Conservation (phyloP, 2,329 filamentous ascomycete genomes). For the Neonectria punicea region DNA sequence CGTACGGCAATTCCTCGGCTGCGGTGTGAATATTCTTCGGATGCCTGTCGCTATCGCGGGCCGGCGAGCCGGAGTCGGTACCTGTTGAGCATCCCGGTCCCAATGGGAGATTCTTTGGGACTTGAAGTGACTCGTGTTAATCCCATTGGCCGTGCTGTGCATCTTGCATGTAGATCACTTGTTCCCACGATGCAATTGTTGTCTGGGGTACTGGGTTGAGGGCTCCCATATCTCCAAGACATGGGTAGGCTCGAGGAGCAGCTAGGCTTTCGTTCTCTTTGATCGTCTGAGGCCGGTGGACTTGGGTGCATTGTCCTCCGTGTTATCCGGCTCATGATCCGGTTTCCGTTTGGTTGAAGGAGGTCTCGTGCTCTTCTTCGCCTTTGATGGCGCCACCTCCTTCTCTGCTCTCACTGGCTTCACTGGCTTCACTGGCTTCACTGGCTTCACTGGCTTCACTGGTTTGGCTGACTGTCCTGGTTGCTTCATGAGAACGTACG, state of each 20-base stretch:
- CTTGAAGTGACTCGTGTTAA: conserved; percentile 2
- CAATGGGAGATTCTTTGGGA: conserved; percentile 9
- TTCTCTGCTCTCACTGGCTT: conserved; percentile 1
- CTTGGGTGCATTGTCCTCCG: conserved; percentile 28
- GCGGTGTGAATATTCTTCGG: conserved; percentile 39
- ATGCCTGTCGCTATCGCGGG: conserved; percentile 36
- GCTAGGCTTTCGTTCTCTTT: conserved; percentile 37
- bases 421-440: background rate
- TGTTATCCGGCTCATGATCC: conserved; percentile 11
- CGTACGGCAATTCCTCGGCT: conserved; percentile 40
- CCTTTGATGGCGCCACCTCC: conserved; percentile 13
- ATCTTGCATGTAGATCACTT: conserved; percentile 6
- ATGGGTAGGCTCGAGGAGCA: background rate
- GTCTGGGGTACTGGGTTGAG: conserved; percentile 1
- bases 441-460: background rate
- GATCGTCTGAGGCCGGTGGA: conserved; percentile 37
- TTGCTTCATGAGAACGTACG: conserved; percentile 72
- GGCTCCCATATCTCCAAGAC: background rate
- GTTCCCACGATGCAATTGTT: background rate
- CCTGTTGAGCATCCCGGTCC: conserved; percentile 1
- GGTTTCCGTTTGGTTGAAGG: conserved; percentile 39
- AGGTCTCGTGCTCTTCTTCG: conserved; percentile 18
- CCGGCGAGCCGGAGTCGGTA: conserved; percentile 32
- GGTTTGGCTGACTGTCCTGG: conserved; percentile 18
- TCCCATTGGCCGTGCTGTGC: conserved; percentile 6